Conservation (phyloP, 2,329 filamentous ascomycete genomes). For the Pseudogymnoascus sp. region DNA sequence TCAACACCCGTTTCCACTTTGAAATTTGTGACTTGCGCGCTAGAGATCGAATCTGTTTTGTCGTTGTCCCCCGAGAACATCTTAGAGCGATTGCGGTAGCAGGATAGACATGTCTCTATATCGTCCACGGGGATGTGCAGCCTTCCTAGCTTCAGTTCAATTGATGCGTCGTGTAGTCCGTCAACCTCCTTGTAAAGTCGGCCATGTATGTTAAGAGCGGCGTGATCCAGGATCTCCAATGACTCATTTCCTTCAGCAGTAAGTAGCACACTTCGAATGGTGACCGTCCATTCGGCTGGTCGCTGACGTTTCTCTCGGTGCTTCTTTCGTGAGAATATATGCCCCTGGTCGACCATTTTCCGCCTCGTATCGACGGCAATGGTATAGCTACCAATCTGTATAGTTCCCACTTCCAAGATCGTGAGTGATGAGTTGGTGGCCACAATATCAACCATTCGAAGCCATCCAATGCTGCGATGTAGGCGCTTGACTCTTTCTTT, state of each 20-base stretch:
- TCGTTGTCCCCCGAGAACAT: not conserved
- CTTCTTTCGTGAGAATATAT: slow-evolving; percentile 76
- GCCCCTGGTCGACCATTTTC: slow-evolving; percentile 84
- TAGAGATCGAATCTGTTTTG: slow-evolving; percentile 24
- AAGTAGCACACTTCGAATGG: slow-evolving; percentile 77
- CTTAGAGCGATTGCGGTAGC: slow-evolving; percentile 28
- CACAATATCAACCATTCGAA: slow-evolving; percentile 81
- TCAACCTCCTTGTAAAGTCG: slow-evolving; percentile 78
- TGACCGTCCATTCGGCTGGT: slow-evolving; percentile 91
- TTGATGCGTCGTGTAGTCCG: slow-evolving; percentile 79
- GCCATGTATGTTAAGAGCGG: slow-evolving; percentile 84
- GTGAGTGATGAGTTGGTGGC: slow-evolving; percentile 72
- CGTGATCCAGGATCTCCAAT: slow-evolving; percentile 79
- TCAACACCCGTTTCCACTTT: slow-evolving; percentile 57
- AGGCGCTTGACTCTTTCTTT: slow-evolving; percentile 83
- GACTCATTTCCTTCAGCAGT: slow-evolving; percentile 77
- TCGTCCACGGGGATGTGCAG: slow-evolving; percentile 90
- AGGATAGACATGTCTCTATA: slow-evolving; percentile 53
- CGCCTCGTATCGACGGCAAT: slow-evolving; percentile 83
- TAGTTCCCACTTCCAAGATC: slow-evolving; percentile 70
- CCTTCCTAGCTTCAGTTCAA: slow-evolving; percentile 83
- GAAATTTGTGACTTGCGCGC: slow-evolving; percentile 66
- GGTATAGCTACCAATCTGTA: slow-evolving; percentile 78
- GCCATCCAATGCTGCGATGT: slow-evolving; percentile 79
- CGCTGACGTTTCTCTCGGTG: slow-evolving; percentile 53